Evolutionary conservation across 768 basidiomycete genomes (phyloP).

Genomic region (Psilocybe azurescens): DNA sequence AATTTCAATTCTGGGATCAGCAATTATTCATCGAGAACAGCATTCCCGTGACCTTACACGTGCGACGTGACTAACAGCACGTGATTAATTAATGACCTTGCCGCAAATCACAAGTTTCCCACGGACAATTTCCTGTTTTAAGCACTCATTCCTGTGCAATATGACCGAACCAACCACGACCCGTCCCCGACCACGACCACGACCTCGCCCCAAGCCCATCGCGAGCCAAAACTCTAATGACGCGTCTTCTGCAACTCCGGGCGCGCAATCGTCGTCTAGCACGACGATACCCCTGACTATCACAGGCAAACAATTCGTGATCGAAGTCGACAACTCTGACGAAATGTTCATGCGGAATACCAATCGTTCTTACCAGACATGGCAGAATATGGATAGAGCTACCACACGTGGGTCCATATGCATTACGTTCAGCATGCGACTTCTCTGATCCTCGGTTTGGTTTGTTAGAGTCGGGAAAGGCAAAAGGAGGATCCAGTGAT

Average conservation of each 20-base stretch:
- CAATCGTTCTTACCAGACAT: constrained; percentile 56
- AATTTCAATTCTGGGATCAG: not conserved
- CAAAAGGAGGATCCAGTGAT: constrained; percentile 21
- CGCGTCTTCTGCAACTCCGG: constrained; percentile 18
- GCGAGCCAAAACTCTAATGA: constrained; percentile 28
- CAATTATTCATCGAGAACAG: not conserved
- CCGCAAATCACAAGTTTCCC: constrained; percentile 39
- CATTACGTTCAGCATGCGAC: not conserved
- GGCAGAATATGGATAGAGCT: constrained; percentile 60
- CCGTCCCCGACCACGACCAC: constrained; percentile 63
- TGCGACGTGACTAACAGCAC: not conserved
- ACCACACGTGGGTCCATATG: constrained; percentile 41
- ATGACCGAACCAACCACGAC: constrained; percentile 42
- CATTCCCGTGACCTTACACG: not conserved
- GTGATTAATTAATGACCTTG: constrained; percentile 29
- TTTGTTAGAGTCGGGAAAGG: constrained; percentile 20
- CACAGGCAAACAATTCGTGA: constrained; percentile 21
- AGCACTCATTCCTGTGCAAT: constrained; percentile 27
- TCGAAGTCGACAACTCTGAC: constrained; percentile 60
- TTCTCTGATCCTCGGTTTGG: not conserved
- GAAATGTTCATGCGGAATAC: constrained; percentile 73
- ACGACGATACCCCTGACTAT: constrained; percentile 9
- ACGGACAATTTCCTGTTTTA: constrained; percentile 41
- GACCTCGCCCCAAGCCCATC: constrained; percentile 59
- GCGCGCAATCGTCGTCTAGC: constrained; percentile 15